Conservation (phyloP, 1,284 basidiomycete genomes). For the Coniferiporia weirii region DNA sequence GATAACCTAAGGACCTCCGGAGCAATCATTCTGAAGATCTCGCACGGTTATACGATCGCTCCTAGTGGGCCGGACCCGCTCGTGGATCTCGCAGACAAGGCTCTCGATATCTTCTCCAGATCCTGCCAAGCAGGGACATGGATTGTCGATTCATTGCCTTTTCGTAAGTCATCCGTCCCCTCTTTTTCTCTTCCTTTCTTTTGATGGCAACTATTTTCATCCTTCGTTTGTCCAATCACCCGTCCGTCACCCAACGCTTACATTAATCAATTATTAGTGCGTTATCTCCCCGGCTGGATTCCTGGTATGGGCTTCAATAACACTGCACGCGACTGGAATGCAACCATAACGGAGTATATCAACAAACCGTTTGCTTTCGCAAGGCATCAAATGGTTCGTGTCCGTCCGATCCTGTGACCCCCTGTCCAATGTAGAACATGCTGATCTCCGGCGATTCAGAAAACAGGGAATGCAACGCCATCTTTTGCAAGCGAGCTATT, state of each 20-base stretch:
- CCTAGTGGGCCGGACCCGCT: constrained; percentile 11
- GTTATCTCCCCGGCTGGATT: constrained; percentile 16
- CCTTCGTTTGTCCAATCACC: no score
- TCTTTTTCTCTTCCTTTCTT: no score
- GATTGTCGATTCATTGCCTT: constrained; percentile 15
- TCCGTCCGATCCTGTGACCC: not conserved
- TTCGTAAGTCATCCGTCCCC: not conserved
- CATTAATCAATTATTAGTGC: not conserved
- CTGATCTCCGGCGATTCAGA: not conserved
- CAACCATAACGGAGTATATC: constrained; percentile 11
- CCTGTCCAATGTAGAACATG: not conserved
- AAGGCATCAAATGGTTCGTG: constrained; percentile 10
- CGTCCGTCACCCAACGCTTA: no score
- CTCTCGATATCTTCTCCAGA: constrained; percentile 11
- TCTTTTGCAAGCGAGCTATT: constrained; percentile 12
- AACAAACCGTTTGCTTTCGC: constrained; percentile 16
- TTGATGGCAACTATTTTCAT: no score
- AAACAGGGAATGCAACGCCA: constrained; percentile 8
- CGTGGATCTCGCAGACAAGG: constrained; percentile 13
- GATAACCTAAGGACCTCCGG: constrained; percentile 5
- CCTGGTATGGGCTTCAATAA: constrained; percentile 10
- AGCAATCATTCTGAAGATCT: constrained; percentile 17
- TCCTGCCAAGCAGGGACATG: constrained; percentile 15
- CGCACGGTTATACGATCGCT: constrained; percentile 17
- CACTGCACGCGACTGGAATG: constrained; percentile 3